A percentile compares a stretch with the other conserved stretches of the same genome.
phyloP scores from a whole-genome alignment of 768 basidiomycete species.

The Royoungia palumana region DNA sequence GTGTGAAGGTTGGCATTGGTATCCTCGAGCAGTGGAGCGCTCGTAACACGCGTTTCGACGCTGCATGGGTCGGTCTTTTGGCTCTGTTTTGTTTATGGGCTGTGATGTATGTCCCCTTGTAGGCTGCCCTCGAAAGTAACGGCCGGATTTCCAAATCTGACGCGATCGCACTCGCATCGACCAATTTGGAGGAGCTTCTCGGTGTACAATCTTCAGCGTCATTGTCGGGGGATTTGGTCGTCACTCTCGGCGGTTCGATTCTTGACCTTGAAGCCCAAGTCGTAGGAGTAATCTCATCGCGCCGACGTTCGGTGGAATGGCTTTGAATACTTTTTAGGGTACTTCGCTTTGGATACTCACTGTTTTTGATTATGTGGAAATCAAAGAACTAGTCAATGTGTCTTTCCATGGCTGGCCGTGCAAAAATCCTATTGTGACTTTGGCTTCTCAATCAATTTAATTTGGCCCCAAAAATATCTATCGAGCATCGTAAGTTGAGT shows the following conservation, averaged over 20 bases:
- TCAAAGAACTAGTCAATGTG: too few species aligned
- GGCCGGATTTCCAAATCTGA: constrained; percentile 39
- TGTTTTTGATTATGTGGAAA: too few species aligned
- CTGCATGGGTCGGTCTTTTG: constrained; percentile 64
- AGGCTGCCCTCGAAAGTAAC: constrained; percentile 41
- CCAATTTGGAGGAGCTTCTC: constrained; percentile 50
- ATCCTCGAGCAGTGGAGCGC: constrained; percentile 66
- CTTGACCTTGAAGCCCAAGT: constrained; percentile 47
- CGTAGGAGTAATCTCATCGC: constrained; percentile 51
- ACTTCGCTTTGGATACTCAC: too few species aligned
- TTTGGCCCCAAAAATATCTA: too few species aligned
- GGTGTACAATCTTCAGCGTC: constrained; percentile 19
- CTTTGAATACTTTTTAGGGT: constrained; percentile 24
- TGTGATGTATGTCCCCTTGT: constrained; percentile 2
- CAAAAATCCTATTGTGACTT: too few species aligned
- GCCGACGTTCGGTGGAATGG: constrained; percentile 49
- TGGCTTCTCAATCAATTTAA: too few species aligned
- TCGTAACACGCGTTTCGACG: constrained; percentile 74
- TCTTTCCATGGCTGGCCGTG: too few species aligned
- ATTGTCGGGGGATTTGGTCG: constrained; percentile 51
- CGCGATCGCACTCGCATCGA: constrained; percentile 52
- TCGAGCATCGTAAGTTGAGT: too few species aligned
- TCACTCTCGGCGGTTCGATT: constrained; percentile 49
- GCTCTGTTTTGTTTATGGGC: constrained; percentile 7
- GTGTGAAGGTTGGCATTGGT: constrained; percentile 72